Evolutionary conservation across 1,139 yeast genomes (phyloP).

Genomic region (Yamadazyma pseudoaaseri): DNA sequence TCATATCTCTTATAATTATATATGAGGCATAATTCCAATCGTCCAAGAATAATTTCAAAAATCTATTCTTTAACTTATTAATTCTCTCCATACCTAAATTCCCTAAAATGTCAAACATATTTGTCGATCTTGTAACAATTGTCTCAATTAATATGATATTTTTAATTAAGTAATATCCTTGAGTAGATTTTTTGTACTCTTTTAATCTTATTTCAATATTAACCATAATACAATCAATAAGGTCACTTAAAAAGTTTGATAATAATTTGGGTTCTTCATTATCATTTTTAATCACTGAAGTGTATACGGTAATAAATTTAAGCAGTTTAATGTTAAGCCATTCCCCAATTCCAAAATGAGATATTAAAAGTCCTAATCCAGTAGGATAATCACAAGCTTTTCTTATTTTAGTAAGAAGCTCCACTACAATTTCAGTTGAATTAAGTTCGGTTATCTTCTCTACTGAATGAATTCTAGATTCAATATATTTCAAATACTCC

Average conservation of each 20-base stretch:
- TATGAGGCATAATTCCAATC: constrained; percentile 86
- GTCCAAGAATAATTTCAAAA: constrained; percentile 70
- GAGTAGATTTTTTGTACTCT: constrained; percentile 47
- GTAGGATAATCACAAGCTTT: constrained; percentile 62
- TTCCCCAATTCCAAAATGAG: constrained; percentile 52
- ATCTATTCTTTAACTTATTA: constrained; percentile 69
- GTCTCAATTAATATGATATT: constrained; percentile 77
- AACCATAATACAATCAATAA: constrained; percentile 69
- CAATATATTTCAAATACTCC: constrained; percentile 58
- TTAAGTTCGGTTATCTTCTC: constrained; percentile 55
- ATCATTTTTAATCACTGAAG: constrained; percentile 42
- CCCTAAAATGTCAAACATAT: constrained; percentile 56
- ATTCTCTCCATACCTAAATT: constrained; percentile 64
- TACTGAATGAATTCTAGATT: constrained; percentile 43
- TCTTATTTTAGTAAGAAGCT: constrained; percentile 59
- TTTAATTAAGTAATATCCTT: constrained; percentile 72
- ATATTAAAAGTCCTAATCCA: constrained; percentile 54
- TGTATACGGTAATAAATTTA: constrained; percentile 48
- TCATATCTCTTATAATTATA: constrained; percentile 66
- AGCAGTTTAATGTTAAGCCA: constrained; percentile 68
- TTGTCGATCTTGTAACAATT: constrained; percentile 59
- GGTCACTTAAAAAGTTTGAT: constrained; percentile 68
- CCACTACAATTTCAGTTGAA: constrained; percentile 69
- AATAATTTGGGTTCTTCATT: constrained; percentile 42
- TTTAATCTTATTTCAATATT: constrained; percentile 57